A percentile compares a stretch with the other conserved stretches of the same genome.
phyloP scores from a whole-genome alignment of 2,329 filamentous ascomycete species.

The Colletotrichum agaves region DNA sequence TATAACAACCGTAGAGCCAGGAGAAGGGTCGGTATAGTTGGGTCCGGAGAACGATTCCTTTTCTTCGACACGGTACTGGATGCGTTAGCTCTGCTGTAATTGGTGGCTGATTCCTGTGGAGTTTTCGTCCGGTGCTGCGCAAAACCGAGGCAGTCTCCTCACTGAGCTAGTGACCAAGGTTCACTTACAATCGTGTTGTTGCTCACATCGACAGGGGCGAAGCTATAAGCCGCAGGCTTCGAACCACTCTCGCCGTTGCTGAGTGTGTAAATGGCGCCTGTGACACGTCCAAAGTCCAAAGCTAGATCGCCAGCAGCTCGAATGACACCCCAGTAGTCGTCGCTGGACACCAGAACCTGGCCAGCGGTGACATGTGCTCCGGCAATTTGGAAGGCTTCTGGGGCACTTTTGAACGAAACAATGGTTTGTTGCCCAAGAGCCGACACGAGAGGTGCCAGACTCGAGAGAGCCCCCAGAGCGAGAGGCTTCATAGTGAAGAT shows the following conservation, averaged over 20 bases:
- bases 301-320: slow-evolving; percentile 75
- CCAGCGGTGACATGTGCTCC: slow-evolving; percentile 50
- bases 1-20: slow-evolving; percentile 68
- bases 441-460: slow-evolving; percentile 40
- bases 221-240: slow-evolving; percentile 52
- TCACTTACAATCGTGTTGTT: slow-evolving; percentile 59
- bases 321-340: slow-evolving; percentile 76
- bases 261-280: slow-evolving; percentile 70
- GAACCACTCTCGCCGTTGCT: slow-evolving; percentile 57
- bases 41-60: slow-evolving; percentile 58
- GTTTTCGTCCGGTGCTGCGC: too few species aligned
- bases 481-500: slow-evolving; percentile 30
- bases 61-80: slow-evolving; percentile 55
- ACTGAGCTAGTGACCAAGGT: neutral
- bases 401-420: slow-evolving; percentile 50
- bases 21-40: slow-evolving; percentile 52
- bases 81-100: neutral
- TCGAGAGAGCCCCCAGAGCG: slow-evolving; percentile 38
- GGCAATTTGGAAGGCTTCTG: slow-evolving; percentile 46
- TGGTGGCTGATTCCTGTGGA: neutral
- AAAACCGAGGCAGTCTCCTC: too few species aligned
- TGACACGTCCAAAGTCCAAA: slow-evolving; percentile 76
- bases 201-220: slow-evolving; percentile 54
- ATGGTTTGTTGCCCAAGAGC: slow-evolving; percentile 63
- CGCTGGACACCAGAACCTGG: slow-evolving; percentile 64